Evolutionary conservation across 768 basidiomycete genomes (phyloP).

Genomic region (Boletus rubescentipes): DNA sequence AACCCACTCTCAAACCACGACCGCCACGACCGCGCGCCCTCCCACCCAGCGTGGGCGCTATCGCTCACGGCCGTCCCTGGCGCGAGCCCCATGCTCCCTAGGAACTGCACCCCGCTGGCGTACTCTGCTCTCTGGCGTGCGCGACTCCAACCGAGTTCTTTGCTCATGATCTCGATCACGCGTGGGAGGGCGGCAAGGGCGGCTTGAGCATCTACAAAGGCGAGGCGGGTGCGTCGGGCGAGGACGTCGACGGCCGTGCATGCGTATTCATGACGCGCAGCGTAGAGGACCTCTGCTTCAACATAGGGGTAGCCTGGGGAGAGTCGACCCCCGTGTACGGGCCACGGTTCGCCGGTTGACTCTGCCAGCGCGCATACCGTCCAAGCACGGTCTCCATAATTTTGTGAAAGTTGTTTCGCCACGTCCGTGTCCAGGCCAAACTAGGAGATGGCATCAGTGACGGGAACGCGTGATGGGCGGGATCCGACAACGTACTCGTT

Average conservation of each 20-base stretch:
- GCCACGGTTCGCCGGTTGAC: conserved; percentile 78
- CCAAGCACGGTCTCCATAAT: conserved; percentile 97
- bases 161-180: conserved; percentile 89
- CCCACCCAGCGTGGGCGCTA: neutral
- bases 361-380: conserved; percentile 81
- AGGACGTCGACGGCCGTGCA: conserved; percentile 91
- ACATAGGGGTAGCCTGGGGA: conserved; percentile 79
- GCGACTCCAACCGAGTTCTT: conserved; percentile 76
- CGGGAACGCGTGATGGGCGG: too few species aligned
- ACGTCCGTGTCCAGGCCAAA: conserved; percentile 91
- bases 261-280: conserved; percentile 87
- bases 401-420: conserved; percentile 89
- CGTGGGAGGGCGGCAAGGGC: conserved; percentile 82
- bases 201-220: conserved; percentile 89
- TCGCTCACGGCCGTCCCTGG: conserved; percentile 32
- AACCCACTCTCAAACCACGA: conserved; percentile 16
- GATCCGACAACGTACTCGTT: conserved; percentile 54
- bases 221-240: conserved; percentile 87
- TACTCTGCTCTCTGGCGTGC: conserved; percentile 60
- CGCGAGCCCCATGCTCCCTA: conserved; percentile 83
- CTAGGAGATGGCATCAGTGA: conserved; percentile 36
- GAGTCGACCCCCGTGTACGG: conserved; percentile 79
- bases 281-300: conserved; percentile 92
- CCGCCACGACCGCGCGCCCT: conserved; percentile 12
- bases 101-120: conserved; percentile 57